phyloP scores from a whole-genome alignment of 768 basidiomycete genomes.

The Boletus reticulatus region DNA sequence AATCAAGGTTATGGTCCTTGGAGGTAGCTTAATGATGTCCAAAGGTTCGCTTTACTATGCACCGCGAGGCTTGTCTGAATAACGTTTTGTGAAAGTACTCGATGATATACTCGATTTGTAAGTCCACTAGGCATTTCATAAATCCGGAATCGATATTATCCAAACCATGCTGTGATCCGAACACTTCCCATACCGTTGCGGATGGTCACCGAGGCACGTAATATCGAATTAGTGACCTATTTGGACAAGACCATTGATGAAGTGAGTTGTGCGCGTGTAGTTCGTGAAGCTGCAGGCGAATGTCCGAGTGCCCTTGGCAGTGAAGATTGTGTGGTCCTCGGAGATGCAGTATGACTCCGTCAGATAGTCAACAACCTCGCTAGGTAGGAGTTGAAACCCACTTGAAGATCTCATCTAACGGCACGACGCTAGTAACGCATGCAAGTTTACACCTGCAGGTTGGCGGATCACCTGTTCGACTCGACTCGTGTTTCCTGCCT shows the following conservation, averaged over 20 bases:
- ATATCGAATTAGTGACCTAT: conserved; percentile 62
- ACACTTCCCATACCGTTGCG: conserved; percentile 70
- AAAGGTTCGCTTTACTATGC: conserved; percentile 48
- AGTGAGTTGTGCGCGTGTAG: conserved; percentile 32
- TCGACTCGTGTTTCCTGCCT: conserved; percentile 44
- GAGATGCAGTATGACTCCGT: conserved; percentile 78
- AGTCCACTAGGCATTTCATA: conserved; percentile 22
- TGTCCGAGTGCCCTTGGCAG: conserved; percentile 12
- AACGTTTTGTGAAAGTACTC: conserved; percentile 45
- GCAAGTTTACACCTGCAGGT: conserved; percentile 74
- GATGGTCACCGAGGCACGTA: conserved; percentile 64
- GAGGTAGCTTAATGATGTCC: conserved; percentile 85
- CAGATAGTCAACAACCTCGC: conserved; percentile 85
- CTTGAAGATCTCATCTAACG: background rate
- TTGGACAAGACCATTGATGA: conserved; percentile 68
- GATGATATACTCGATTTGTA: conserved; percentile 83
- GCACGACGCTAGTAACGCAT: conserved; percentile 55
- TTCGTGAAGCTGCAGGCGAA: conserved; percentile 60
- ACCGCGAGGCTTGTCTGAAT: background rate
- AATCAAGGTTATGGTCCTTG: conserved; percentile 85
- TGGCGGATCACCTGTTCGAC: conserved; percentile 70
- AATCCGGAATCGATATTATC: conserved; percentile 36
- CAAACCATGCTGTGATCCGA: conserved; percentile 72
- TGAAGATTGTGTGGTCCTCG: conserved; percentile 69
- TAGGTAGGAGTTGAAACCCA: conserved; percentile 39